Conservation (phyloP, 805 yeast species). For the Zygoascus ofunaensis region DNA sequence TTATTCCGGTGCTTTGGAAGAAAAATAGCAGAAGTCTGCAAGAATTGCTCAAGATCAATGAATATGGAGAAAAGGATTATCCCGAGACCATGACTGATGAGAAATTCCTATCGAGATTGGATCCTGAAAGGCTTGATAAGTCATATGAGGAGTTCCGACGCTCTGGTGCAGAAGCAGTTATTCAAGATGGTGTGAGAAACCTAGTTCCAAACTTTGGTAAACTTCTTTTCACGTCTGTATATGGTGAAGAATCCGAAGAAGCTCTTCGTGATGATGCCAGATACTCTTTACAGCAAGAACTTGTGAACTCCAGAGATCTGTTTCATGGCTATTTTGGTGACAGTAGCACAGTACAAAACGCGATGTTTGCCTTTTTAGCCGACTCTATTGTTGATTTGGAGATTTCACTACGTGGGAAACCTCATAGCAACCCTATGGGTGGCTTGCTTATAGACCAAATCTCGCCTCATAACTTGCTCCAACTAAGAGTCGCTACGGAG, state of each 20-base stretch:
- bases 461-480: constrained; percentile 51
- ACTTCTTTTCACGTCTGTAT: background rate
- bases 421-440: constrained; percentile 24
- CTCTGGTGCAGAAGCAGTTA: background rate
- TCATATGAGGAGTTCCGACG: background rate
- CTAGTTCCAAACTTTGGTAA: background rate
- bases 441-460: constrained; percentile 47
- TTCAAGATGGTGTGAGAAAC: constrained; percentile 1
- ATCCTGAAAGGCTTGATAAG: background rate
- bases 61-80: constrained; percentile 2
- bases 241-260: background rate
- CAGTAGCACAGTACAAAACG: background rate
- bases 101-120: background rate
- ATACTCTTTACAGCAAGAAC: background rate
- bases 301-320: constrained; percentile 7
- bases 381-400: constrained; percentile 59
- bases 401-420: constrained; percentile 49
- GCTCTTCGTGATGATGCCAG: background rate
- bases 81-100: constrained; percentile 1
- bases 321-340: constrained; percentile 13
- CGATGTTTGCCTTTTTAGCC: constrained; percentile 27
- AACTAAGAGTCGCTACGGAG: constrained; percentile 44
- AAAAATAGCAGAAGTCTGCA: constrained; percentile 30
- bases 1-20: constrained; percentile 65
- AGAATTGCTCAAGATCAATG: constrained; percentile 1